Evolutionary conservation across 345 rosid genomes (phyloP), one percentile per base, ranked within the genome.

Genomic region (Gossypium ekmanianum): DNA sequence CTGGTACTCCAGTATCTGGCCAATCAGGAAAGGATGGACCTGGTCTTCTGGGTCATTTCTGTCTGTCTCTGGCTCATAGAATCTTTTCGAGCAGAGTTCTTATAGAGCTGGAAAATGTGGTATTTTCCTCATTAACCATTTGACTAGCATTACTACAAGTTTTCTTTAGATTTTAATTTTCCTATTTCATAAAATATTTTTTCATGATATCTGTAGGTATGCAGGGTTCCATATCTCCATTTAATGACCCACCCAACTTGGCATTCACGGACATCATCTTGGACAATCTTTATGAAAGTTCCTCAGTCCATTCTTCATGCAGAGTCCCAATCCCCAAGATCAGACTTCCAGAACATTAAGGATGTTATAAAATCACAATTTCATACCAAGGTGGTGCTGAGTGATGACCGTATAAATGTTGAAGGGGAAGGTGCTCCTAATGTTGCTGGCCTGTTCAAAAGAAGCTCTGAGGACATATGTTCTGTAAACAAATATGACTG

Each of bases 381-480:
- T 79, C 89, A 92, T 67, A 93, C 95, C 45, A 93, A 85, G 82
- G 85, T 95, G 68, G 86, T 89, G 73, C 93, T 90, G 72, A 84
- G 79, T 78, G 98, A 90, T 82, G 94, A 91, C 72, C 71, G 84
- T 79, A 91, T 93, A 52, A 84, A 78, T 76, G 79, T 95, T 10
- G 94, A 93, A 88, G 98, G 94, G 5, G 98, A 95, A 81, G 95
- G 98, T 80, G 87, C 98, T 44, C 96, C 97, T 55, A 93, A 89
- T 81, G 88, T 93, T 34, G 91, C 87, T 18, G 89, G 97, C 75
- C 81, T 89, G 66, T 86, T 83, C 73, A 90, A 90, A 75, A 88
- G 87, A 80, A 86, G 83, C 77, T 89, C 89, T 74, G 90, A 90
- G 77, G 87, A 88, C 77, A 68, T 77, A 47, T 89, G 83, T 79